Percentiles rank a stretch among this genome's conserved stretches.
Evolutionary conservation across 1,284 basidiomycete species (phyloP).

Genomic region (Apiotrichum siamense): DNA sequence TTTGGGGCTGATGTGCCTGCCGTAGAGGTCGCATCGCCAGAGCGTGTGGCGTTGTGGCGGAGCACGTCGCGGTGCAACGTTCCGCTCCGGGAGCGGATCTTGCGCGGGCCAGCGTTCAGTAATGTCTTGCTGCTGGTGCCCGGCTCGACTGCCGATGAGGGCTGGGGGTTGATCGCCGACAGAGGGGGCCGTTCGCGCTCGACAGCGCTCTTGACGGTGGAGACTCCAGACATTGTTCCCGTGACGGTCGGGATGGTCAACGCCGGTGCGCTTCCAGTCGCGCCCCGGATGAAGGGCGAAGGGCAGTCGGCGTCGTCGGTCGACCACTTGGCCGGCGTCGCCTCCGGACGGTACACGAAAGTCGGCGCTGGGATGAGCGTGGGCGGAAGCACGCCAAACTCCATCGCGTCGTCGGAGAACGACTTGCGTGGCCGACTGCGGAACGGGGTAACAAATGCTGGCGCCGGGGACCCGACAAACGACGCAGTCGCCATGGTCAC

Average conservation of each 20-base stretch:
- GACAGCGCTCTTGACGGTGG: background rate
- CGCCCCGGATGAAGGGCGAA: conserved; percentile 33
- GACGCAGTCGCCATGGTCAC: conserved; percentile 36
- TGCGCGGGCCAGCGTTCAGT: background rate
- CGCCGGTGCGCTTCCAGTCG: conserved; percentile 6
- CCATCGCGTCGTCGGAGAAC: background rate
- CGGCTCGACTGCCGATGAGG: background rate
- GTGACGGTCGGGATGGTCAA: background rate
- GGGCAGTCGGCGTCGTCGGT: conserved; percentile 40
- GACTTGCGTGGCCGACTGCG: conserved; percentile 4
- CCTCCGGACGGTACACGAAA: conserved; percentile 33
- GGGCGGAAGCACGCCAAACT: conserved; percentile 11
- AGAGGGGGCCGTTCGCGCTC: conserved; percentile 13
- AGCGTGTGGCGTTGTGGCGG: conserved; percentile 3
- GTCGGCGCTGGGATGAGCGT: conserved; percentile 34
- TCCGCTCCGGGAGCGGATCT: background rate
- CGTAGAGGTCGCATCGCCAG: background rate
- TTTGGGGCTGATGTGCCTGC: background rate
- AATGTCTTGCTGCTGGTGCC: no score
- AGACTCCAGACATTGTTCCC: background rate
- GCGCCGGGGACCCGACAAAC: conserved; percentile 23
- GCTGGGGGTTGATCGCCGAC: conserved; percentile 15
- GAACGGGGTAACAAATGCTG: conserved; percentile 19
- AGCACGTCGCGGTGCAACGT: conserved; percentile 4
- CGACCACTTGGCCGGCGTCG: conserved; percentile 43